phyloP scores from a whole-genome alignment of 139 green algal genomes.

The Coelastrella sp. region DNA sequence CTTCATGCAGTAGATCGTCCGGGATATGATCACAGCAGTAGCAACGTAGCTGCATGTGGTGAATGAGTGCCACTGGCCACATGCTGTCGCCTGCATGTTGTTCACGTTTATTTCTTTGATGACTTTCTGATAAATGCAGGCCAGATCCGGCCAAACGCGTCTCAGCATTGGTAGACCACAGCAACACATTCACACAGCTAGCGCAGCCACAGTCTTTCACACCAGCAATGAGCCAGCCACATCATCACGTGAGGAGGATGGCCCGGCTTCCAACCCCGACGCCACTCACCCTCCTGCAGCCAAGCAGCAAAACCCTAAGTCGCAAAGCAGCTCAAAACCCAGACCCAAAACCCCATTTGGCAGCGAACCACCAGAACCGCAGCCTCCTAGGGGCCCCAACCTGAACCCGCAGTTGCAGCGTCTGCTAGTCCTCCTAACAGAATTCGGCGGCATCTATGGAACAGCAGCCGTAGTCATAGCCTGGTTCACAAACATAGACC shows the following conservation, averaged over 20 bases:
- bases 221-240: neutral
- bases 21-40: no score
- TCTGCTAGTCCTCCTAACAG: slow-evolving; percentile 47
- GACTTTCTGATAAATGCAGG: no score
- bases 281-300: neutral
- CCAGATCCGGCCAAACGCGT: no score
- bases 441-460: slow-evolving; percentile 56
- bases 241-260: neutral
- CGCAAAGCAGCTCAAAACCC: neutral
- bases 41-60: no score
- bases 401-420: slow-evolving; percentile 41
- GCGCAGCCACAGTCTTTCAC: neutral
- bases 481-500: slow-evolving; percentile 55
- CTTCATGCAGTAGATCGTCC: no score
- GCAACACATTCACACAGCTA: no score
- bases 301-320: neutral
- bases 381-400: neutral
- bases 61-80: no score
- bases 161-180: no score
- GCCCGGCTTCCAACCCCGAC: neutral
- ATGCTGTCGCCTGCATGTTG: no score
- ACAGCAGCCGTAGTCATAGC: slow-evolving; percentile 52
- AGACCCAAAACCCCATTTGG: neutral
- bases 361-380: neutral
- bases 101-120: no score